A percentile compares a stretch with the other conserved stretches of the same genome.
These are phyloP conservation scores for Kokia cookei DNA, from an alignment of 441 rosid genomes.

Conservation along the genomic window DNA sequence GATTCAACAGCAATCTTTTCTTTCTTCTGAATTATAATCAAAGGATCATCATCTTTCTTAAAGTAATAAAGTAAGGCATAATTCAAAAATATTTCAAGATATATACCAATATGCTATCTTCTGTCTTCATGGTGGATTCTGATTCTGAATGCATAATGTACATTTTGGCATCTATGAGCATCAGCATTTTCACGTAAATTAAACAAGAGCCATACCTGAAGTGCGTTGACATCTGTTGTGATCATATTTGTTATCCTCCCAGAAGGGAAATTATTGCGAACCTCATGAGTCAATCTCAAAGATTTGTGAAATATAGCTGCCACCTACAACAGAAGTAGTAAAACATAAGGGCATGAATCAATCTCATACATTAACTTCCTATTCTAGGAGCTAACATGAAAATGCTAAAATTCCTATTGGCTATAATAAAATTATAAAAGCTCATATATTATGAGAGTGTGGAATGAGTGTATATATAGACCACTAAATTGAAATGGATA, in stretches of 20 bases:
- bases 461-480: background rate
- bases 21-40: background rate
- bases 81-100: background rate
- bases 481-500: background rate
- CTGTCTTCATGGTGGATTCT: background rate
- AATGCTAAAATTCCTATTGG: background rate
- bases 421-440: background rate
- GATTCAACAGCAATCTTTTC: background rate
- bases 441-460: background rate
- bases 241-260: conserved; percentile 96
- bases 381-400: background rate
- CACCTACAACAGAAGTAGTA: conserved; percentile 45
- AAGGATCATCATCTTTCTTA: background rate
- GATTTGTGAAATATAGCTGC: conserved; percentile 88
- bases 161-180: background rate
- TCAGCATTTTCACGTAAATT: background rate
- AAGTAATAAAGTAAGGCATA: background rate
- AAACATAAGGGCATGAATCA: background rate
- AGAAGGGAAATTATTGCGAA: conserved; percentile 74
- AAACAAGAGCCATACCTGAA: conserved; percentile 51
- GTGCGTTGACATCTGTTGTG: conserved; percentile 79
- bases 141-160: background rate
- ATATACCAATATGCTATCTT: background rate
- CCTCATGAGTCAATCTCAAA: conserved; percentile 74
- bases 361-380: background rate